Evolutionary conservation across 495 filamentous ascomycete genomes (phyloP).

Genomic region (Cladorrhinum samala): DNA sequence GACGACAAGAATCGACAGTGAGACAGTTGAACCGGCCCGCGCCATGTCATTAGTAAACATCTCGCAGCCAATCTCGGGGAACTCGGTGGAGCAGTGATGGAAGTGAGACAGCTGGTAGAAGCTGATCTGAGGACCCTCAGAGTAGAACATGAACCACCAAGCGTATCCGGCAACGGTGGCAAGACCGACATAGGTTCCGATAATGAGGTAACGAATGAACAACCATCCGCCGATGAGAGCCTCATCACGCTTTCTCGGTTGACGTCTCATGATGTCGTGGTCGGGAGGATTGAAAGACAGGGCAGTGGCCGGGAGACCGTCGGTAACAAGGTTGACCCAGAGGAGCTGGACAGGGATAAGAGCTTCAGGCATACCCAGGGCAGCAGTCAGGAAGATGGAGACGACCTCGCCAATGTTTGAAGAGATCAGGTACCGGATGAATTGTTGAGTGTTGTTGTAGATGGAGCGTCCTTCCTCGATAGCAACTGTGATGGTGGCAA

Average conservation of each 20-base stretch:
- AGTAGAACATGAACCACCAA: conserved; percentile 99
- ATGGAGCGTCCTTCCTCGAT: conserved; percentile 97
- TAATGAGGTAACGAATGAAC: conserved; percentile 95
- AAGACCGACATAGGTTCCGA: conserved; percentile 88
- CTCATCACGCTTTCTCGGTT: conserved; percentile 87
- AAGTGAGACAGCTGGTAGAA: conserved; percentile 92
- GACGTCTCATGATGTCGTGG: conserved; percentile 92
- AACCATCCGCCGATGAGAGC: conserved; percentile 88
- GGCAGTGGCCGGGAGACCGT: conserved; percentile 93
- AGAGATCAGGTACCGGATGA: conserved; percentile 97
- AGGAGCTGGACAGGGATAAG: conserved; percentile 95
- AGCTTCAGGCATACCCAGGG: conserved; percentile 95
- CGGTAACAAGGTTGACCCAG: conserved; percentile 98
- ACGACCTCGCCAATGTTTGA: conserved; percentile 99
- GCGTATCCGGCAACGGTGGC: conserved; percentile 97
- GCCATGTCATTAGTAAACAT: conserved; percentile 91
- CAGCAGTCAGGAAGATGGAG: conserved; percentile 97
- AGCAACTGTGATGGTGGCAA: conserved; percentile 92
- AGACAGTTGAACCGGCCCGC: conserved; percentile 91
- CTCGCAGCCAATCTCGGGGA: conserved; percentile 86
- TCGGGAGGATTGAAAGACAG: conserved; percentile 97
- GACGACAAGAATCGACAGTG: conserved; percentile 83
- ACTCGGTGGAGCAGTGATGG: conserved; percentile 81
- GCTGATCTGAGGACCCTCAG: conserved; percentile 83
- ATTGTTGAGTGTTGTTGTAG: conserved; percentile 99